Evolutionary conservation across 441 rosid genomes (phyloP).

Genomic region (Raphanus hybrid): DNA sequence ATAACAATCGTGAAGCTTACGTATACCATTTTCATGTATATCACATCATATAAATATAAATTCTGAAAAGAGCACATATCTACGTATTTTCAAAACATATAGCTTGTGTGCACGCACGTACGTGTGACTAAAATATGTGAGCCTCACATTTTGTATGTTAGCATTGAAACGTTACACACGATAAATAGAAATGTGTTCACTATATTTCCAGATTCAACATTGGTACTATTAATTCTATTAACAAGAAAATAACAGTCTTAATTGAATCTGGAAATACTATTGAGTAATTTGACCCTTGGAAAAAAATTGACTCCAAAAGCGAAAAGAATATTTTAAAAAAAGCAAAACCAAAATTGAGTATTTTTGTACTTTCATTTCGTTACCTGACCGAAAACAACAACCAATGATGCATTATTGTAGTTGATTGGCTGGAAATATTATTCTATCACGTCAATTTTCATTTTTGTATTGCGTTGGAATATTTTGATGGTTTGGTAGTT

Average conservation of each 20-base stretch:
- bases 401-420: not conserved
- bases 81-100: not conserved
- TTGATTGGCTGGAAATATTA: not conserved
- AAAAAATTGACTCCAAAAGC: not conserved
- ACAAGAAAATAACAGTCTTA: not conserved
- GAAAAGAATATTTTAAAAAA: not conserved
- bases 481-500: not conserved
- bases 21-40: not conserved
- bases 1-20: slow-evolving; percentile 1
- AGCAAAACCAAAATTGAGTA: not conserved
- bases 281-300: not conserved
- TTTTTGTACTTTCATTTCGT: not conserved
- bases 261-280: not conserved
- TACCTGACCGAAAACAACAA: not conserved
- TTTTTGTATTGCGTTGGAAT: not conserved
- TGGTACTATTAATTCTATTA: not conserved
- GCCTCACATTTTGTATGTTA: not conserved
- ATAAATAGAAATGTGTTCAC: not conserved
- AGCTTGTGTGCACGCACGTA: slow-evolving; percentile 32
- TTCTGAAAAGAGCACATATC: not conserved
- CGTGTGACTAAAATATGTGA: slow-evolving; percentile 12
- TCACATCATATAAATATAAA: not conserved
- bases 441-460: slow-evolving; percentile 4
- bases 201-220: not conserved
- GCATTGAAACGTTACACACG: not conserved